Conservation (phyloP, 108 stramenopile species). For the Mediolabrus comicus region DNA sequence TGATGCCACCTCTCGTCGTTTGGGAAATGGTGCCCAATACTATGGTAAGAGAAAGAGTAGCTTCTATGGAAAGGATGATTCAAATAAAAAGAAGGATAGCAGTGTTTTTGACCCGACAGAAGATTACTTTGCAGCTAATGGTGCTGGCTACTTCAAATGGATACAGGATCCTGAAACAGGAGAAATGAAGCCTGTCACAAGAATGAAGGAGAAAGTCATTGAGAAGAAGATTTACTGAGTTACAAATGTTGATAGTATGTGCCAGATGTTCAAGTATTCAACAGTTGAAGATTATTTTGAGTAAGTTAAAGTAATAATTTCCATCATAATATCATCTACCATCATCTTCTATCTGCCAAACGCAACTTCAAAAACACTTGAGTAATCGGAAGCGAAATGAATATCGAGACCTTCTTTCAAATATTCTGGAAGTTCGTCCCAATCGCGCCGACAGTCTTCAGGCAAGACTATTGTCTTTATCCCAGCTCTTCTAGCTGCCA, state of each 20-base stretch:
- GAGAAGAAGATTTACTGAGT: constrained; percentile 46
- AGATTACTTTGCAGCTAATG: constrained; percentile 78
- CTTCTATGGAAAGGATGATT: constrained; percentile 70
- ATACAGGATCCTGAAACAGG: constrained; percentile 74
- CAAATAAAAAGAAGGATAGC: constrained; percentile 60
- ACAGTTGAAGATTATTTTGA: neutral
- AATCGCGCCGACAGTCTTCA: constrained; percentile 89
- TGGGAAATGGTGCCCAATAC: constrained; percentile 78
- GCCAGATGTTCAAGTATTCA: neutral
- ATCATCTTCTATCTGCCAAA: constrained; percentile 50
- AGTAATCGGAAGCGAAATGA: constrained; percentile 92
- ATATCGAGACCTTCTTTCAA: constrained; percentile 92
- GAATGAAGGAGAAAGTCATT: constrained; percentile 69
- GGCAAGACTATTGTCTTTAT: constrained; percentile 89
- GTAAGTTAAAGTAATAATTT: neutral
- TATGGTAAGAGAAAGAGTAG: constrained; percentile 81
- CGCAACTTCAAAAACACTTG: constrained; percentile 85
- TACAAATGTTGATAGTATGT: neutral
- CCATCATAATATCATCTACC: too few relatives aligned
- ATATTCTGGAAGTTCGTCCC: constrained; percentile 96
- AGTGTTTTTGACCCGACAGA: constrained; percentile 25
- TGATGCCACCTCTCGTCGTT: constrained; percentile 78
- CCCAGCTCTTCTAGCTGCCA: constrained; percentile 95
- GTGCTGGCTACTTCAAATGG: constrained; percentile 84
- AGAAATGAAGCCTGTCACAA: constrained; percentile 67